These are phyloP conservation scores for Verticillium klebahnii DNA, from an alignment of 2,329 filamentous ascomycete species.

Conservation along the genomic window DNA sequence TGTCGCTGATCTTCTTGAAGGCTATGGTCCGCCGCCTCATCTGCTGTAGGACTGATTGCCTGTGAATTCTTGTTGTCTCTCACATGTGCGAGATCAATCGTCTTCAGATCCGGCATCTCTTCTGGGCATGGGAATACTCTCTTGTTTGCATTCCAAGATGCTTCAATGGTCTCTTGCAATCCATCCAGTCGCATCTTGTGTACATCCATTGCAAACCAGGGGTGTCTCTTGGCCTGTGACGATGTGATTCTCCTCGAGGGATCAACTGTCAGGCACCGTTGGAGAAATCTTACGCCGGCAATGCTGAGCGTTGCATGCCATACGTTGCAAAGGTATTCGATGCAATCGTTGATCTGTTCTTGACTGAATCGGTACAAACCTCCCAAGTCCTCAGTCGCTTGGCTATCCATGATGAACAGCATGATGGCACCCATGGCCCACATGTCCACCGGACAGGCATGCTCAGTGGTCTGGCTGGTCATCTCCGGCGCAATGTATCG, in stretches of 20 bases:
- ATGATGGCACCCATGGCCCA: conserved; percentile 48
- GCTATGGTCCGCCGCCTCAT: not conserved
- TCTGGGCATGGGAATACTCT: not conserved
- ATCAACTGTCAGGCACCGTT: conserved; percentile 24
- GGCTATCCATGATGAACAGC: conserved; percentile 19
- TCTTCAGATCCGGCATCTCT: not conserved
- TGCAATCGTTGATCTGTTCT: conserved; percentile 14
- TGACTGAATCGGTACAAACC: conserved; percentile 20
- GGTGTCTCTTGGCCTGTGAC: conserved; percentile 23
- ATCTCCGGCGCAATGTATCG: conserved; percentile 48
- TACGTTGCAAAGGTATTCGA: conserved; percentile 15
- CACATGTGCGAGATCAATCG: not conserved
- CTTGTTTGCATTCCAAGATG: not conserved
- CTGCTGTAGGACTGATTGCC: not conserved
- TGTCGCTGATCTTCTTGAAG: not conserved
- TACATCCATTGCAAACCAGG: conserved; percentile 24
- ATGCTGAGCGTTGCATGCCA: not conserved
- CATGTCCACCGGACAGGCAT: conserved; percentile 40
- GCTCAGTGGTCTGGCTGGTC: conserved; percentile 14
- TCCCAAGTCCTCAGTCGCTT: not conserved
- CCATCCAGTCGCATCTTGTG: not conserved
- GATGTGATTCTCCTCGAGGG: conserved; percentile 27
- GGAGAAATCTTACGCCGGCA: not conserved
- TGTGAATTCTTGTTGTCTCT: not conserved
- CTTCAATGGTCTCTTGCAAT: not conserved